Percentiles rank a stretch among this genome's conserved stretches.
Evolutionary conservation across 2,329 filamentous ascomycete genomes (phyloP).

Genomic region (Huntiella decipiens): DNA sequence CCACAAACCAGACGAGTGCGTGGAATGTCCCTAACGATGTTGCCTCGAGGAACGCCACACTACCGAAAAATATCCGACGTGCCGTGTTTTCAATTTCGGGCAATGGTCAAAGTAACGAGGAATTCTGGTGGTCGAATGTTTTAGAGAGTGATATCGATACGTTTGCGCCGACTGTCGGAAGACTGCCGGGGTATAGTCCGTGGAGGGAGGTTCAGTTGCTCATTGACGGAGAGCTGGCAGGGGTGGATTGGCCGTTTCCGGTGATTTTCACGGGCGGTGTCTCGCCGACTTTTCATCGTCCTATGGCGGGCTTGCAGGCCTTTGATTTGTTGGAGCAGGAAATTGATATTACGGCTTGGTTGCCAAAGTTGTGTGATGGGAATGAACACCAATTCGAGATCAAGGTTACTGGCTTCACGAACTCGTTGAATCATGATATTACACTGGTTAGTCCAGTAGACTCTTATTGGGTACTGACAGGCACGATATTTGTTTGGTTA

Average conservation of each 20-base stretch:
- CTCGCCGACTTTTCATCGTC: slow-evolving; percentile 57
- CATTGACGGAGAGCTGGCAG: slow-evolving; percentile 55
- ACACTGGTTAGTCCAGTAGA: slow-evolving; percentile 22
- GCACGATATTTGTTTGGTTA: slow-evolving; percentile 66
- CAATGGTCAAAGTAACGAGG: slow-evolving; percentile 56
- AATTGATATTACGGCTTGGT: slow-evolving; percentile 63
- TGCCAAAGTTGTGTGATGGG: slow-evolving; percentile 50
- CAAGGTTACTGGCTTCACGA: slow-evolving; percentile 43
- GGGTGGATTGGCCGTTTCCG: slow-evolving; percentile 65
- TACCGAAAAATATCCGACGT: slow-evolving; percentile 47
- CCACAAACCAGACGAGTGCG: slow-evolving; percentile 36
- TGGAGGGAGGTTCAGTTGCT: slow-evolving; percentile 62
- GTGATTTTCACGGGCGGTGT: slow-evolving; percentile 69
- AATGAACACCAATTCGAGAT: slow-evolving; percentile 48
- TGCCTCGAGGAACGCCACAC: slow-evolving; percentile 36
- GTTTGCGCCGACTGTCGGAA: slow-evolving; percentile 37
- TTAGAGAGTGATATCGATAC: slow-evolving; percentile 38
- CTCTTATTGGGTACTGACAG: slow-evolving; percentile 53
- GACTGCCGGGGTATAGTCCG: slow-evolving; percentile 47
- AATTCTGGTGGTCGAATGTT: slow-evolving; percentile 76
- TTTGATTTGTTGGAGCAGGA: slow-evolving; percentile 66
- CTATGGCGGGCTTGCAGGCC: slow-evolving; percentile 58
- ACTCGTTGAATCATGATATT: slow-evolving; percentile 26
- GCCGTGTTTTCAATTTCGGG: slow-evolving; percentile 62
- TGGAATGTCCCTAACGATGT: slow-evolving; percentile 47